Evolutionary conservation across 2,329 filamentous ascomycete species (phyloP).

Genomic region (Claviceps africana): DNA sequence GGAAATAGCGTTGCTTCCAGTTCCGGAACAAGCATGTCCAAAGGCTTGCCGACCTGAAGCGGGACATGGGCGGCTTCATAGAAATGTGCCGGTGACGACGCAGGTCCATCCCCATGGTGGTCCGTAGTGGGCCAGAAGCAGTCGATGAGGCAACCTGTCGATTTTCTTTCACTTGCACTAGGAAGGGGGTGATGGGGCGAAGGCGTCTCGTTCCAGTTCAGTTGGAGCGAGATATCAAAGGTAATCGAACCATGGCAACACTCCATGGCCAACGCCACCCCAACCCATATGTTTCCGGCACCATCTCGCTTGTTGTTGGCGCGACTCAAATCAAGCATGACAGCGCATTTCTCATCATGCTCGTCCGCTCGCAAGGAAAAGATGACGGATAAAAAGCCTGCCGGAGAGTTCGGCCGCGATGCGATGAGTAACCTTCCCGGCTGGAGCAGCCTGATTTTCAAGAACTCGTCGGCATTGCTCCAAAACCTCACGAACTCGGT

Average conservation of each 20-base stretch:
- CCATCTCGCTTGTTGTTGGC: constrained; percentile 7
- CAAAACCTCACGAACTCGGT: constrained; percentile 5
- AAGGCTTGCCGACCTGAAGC: constrained; percentile 24
- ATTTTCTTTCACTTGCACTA: constrained; percentile 14
- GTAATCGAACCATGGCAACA: constrained; percentile 12
- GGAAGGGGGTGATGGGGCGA: constrained; percentile 19
- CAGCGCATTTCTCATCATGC: constrained; percentile 6
- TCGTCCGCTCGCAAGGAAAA: constrained; percentile 15
- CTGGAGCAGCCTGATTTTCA: constrained; percentile 9
- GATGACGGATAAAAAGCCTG: constrained; percentile 2
- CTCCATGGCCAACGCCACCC: constrained; percentile 18
- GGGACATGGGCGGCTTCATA: constrained; percentile 57
- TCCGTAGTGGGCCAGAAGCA: constrained; percentile 17
- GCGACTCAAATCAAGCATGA: constrained; percentile 10
- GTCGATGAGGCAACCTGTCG: constrained; percentile 24
- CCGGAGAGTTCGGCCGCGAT: constrained; percentile 6
- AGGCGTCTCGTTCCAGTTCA: constrained; percentile 30
- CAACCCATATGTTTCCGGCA: constrained; percentile 23
- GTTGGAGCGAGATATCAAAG: constrained; percentile 19
- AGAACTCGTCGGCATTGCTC: constrained; percentile 10
- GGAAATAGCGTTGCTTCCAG: constrained; percentile 46
- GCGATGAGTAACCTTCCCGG: constrained; percentile 9
- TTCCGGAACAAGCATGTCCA: constrained; percentile 27
- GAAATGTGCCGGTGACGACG: constrained; percentile 41
- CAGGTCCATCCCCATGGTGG: constrained; percentile 5